Conservation (phyloP, 2,329 filamentous ascomycete species). For the Calycina herbarum region DNA sequence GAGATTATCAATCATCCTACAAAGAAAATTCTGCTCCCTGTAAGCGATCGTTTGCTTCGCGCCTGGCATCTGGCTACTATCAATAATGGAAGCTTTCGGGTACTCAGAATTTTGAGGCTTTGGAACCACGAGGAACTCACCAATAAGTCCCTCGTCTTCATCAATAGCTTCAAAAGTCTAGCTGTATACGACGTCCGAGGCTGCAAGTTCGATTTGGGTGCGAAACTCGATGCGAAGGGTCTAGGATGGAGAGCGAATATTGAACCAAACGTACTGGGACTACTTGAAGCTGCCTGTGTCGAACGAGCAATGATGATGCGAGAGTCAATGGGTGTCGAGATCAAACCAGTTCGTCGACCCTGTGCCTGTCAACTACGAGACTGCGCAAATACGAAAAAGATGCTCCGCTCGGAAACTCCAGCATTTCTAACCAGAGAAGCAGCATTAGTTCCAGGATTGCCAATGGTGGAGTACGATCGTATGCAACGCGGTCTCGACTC, state of each 20-base stretch:
- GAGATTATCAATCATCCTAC: constrained; percentile 31
- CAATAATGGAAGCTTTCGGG: constrained; percentile 31
- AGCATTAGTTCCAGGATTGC: constrained; percentile 7
- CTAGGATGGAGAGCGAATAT: constrained; percentile 30
- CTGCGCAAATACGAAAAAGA: constrained; percentile 20
- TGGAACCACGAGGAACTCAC: constrained; percentile 35
- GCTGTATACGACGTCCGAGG: constrained; percentile 34
- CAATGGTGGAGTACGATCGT: not conserved
- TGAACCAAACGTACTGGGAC: constrained; percentile 19
- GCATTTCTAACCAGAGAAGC: constrained; percentile 19
- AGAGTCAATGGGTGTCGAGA: constrained; percentile 7
- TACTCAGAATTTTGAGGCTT: constrained; percentile 37
- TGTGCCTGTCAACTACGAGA: constrained; percentile 22
- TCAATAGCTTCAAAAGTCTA: constrained; percentile 36
- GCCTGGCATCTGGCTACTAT: constrained; percentile 34
- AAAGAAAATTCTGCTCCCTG: constrained; percentile 1
- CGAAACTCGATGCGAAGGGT: constrained; percentile 15
- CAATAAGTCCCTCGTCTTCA: constrained; percentile 31
- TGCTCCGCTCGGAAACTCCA: constrained; percentile 23
- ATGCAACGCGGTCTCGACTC: constrained; percentile 9
- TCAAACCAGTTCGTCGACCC: constrained; percentile 14
- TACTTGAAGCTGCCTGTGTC: constrained; percentile 29
- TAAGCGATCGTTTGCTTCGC: constrained; percentile 36
- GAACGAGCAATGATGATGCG: constrained; percentile 24
- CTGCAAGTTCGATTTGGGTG: constrained; percentile 25